These are phyloP conservation scores for Eucalyptus marginata DNA, from an alignment of 345 rosid genomes.

Conservation along the genomic window DNA sequence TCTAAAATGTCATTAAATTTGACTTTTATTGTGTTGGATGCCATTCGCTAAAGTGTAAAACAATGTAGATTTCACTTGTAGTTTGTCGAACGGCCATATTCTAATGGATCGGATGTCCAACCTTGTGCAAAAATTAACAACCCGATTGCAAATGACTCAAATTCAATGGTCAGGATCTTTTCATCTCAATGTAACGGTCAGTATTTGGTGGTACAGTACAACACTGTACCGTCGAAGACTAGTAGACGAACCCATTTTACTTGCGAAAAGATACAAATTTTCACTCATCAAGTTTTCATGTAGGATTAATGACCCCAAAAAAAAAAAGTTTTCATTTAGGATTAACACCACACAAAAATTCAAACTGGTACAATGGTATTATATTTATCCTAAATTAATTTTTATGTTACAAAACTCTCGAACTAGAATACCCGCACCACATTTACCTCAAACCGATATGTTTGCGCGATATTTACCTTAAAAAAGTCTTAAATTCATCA, in stretches of 20 bases:
- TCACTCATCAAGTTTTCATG: background rate
- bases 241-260: background rate
- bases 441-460: background rate
- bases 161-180: background rate
- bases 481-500: background rate
- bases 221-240: background rate
- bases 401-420: background rate
- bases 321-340: no score
- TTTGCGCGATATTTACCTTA: background rate
- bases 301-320: no score
- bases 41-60: background rate
- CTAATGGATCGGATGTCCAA: background rate
- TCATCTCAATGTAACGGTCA: background rate
- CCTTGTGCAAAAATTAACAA: background rate
- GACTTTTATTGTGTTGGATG: background rate
- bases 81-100: background rate
- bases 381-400: fast-evolving
- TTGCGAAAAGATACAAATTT: background rate
- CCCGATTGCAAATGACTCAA: background rate
- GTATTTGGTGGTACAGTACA: background rate
- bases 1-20: background rate
- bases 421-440: fast-evolving
- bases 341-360: background rate
- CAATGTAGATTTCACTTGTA: background rate
- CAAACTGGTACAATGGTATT: fast-evolving